Evolutionary conservation across 108 stramenopile genomes (phyloP).

Genomic region (Schizochytrium sp.): DNA sequence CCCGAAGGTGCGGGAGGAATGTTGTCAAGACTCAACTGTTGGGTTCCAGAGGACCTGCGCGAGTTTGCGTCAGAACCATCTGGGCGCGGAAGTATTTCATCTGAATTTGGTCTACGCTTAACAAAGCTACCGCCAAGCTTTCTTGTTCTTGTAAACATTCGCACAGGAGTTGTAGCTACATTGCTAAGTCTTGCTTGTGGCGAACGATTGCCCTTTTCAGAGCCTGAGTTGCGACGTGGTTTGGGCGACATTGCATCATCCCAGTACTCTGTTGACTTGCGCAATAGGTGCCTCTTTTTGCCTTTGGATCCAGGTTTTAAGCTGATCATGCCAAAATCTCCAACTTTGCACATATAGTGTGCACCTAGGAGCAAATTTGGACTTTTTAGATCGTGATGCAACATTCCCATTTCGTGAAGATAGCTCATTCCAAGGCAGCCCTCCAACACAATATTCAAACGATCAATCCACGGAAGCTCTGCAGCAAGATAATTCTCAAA

Average conservation of each 20-base stretch:
- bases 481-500: conserved; percentile 67
- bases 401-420: conserved; percentile 88
- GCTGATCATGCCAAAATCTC: conserved; percentile 92
- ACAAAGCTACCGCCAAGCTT: conserved; percentile 8
- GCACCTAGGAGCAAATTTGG: conserved; percentile 89
- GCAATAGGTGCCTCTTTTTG: not conserved
- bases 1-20: not conserved
- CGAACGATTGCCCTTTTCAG: not conserved
- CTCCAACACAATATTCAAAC: conserved; percentile 80
- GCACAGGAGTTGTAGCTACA: not conserved
- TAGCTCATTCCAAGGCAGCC: conserved; percentile 92
- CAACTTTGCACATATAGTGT: conserved; percentile 87
- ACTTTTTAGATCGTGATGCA: conserved; percentile 92
- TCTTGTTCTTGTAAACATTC: not conserved
- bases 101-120: not conserved
- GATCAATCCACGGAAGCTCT: conserved; percentile 80
- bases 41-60: too few species aligned
- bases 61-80: too few species aligned
- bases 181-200: not conserved
- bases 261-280: conserved; percentile 41
- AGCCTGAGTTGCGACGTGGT: conserved; percentile 28
- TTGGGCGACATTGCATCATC: conserved; percentile 10
- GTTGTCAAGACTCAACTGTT: not conserved
- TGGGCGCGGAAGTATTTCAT: not conserved
- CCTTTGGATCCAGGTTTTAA: conserved; percentile 68